Percentiles rank a stretch among this genome's conserved stretches.
Conservation (phyloP, 257 asterid genomes). For the Plectranthus barbatus region DNA sequence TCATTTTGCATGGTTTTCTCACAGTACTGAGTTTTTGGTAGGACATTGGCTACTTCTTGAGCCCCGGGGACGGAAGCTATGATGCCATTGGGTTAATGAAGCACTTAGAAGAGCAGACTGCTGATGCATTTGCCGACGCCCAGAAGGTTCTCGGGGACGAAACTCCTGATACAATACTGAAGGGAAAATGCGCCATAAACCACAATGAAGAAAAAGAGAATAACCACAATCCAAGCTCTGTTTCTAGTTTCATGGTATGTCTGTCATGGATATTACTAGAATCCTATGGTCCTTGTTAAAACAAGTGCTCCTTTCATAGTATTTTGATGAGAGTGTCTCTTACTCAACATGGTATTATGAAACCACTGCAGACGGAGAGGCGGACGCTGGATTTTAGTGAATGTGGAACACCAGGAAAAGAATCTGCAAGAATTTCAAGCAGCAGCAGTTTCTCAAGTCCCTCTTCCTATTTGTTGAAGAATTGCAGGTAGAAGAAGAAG, state of each 20-base stretch:
- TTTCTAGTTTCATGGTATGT: slow-evolving; percentile 45
- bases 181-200: slow-evolving; percentile 27
- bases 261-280: not conserved
- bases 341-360: too few relatives aligned
- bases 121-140: slow-evolving; percentile 85
- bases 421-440: slow-evolving; percentile 25
- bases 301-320: too few relatives aligned
- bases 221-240: slow-evolving; percentile 10
- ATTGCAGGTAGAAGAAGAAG: slow-evolving; percentile 39
- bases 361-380: slow-evolving; percentile 54
- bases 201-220: slow-evolving; percentile 28
- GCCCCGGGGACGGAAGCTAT: slow-evolving; percentile 72
- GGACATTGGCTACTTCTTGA: slow-evolving; percentile 73
- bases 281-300: too few relatives aligned
- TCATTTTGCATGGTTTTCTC: not conserved
- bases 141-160: slow-evolving; percentile 85
- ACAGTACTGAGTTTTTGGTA: slow-evolving; percentile 24
- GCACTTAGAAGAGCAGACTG: slow-evolving; percentile 87
- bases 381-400: slow-evolving; percentile 88
- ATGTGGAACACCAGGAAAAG: slow-evolving; percentile 83
- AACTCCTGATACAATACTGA: slow-evolving; percentile 73
- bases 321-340: not conserved
- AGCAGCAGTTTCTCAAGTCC: slow-evolving; percentile 42
- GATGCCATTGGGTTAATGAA: slow-evolving; percentile 93
- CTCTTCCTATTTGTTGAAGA: slow-evolving; percentile 69